Evolutionary conservation across 2,329 filamentous ascomycete genomes (phyloP).

Genomic region (Cercospora nicotianae): DNA sequence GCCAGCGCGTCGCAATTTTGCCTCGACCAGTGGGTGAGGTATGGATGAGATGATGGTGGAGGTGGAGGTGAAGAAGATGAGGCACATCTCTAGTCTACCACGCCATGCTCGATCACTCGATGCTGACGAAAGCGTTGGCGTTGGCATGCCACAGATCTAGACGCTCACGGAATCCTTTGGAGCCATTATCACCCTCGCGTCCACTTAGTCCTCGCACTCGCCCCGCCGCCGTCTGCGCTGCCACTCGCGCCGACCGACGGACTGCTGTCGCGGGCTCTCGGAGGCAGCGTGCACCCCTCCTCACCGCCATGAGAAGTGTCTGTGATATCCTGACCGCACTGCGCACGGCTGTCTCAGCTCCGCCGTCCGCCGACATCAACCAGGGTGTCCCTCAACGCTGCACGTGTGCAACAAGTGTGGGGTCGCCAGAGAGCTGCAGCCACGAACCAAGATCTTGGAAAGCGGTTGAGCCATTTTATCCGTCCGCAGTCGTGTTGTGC

Average conservation of each 20-base stretch:
- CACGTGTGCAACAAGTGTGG: background rate
- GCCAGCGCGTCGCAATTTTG: background rate
- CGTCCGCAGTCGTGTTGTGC: background rate
- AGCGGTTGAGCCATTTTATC: conserved; percentile 1
- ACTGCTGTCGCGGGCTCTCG: background rate
- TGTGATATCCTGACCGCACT: background rate
- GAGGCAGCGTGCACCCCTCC: background rate
- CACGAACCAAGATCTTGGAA: background rate
- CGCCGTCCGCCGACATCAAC: background rate
- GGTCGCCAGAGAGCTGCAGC: background rate
- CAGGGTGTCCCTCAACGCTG: background rate
- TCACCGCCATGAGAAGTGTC: background rate
- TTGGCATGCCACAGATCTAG: background rate
- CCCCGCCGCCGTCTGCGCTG: background rate
- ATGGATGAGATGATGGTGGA: background rate
- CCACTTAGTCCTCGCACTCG: background rate
- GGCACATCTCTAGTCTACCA: background rate
- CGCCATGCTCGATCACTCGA: background rate
- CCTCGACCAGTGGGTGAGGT: background rate
- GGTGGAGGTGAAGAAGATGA: background rate
- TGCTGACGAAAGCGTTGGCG: background rate
- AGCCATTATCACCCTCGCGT: background rate
- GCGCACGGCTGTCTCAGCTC: conserved; percentile 2
- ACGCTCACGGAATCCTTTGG: background rate
- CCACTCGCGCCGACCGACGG: background rate